phyloP scores from a whole-genome alignment of 768 basidiomycete species.

The Asterophora lycoperdoides region DNA sequence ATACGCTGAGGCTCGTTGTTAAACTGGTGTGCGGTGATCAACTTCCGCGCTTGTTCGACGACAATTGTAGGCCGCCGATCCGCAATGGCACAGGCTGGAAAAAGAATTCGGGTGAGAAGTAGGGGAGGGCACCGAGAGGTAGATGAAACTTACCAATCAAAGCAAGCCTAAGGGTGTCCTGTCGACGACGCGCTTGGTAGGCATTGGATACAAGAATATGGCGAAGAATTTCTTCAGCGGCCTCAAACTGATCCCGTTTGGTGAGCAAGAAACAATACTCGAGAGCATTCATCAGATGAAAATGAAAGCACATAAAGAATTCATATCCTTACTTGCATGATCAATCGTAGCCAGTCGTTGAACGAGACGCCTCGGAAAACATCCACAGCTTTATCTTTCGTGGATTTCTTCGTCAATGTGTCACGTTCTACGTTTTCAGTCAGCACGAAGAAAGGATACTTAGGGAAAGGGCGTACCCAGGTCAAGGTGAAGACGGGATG shows the following conservation, averaged over 20 bases:
- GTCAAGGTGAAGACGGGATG: conserved; percentile 70
- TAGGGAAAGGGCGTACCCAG: conserved; percentile 42
- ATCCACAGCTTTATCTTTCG: conserved; percentile 45
- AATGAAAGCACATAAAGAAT: background rate
- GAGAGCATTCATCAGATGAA: conserved; percentile 5
- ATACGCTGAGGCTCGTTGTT: conserved; percentile 84
- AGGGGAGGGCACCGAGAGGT: background rate
- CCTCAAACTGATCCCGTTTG: conserved; percentile 53
- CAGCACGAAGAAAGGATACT: background rate
- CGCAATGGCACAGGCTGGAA: conserved; percentile 67
- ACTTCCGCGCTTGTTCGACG: conserved; percentile 71
- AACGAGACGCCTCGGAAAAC: conserved; percentile 80
- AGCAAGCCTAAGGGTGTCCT: conserved; percentile 71
- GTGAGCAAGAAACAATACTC: conserved; percentile 78
- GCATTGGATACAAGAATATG: conserved; percentile 75
- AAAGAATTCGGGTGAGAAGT: conserved; percentile 1
- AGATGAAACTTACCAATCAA: conserved; percentile 56
- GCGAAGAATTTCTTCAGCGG: conserved; percentile 70
- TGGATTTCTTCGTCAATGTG: conserved; percentile 45
- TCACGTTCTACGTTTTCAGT: conserved; percentile 46
- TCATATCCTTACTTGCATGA: conserved; percentile 66
- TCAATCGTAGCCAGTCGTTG: conserved; percentile 79
- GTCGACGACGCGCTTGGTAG: conserved; percentile 55
- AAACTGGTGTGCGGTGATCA: conserved; percentile 76
- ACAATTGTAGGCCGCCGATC: conserved; percentile 52